Percentiles rank a stretch among this genome's conserved stretches.
phyloP scores from a whole-genome alignment of 2,329 filamentous ascomycete genomes.

The Dothidotthia symphoricarpi region DNA sequence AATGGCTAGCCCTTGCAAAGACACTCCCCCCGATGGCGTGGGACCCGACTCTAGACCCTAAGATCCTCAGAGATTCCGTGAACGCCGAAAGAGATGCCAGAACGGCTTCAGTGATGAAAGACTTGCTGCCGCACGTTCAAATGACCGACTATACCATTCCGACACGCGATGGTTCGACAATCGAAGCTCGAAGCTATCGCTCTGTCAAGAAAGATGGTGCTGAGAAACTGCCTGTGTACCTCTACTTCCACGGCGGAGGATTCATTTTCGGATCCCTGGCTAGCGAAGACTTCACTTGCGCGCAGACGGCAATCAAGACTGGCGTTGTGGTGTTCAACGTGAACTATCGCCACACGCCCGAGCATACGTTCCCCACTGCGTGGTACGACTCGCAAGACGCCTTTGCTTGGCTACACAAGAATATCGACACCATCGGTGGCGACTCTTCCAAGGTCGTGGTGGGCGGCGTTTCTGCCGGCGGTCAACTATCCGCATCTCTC shows the following conservation, averaged over 20 bases:
- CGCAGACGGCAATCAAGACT: slow-evolving; percentile 46
- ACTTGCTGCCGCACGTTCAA: slow-evolving; percentile 23
- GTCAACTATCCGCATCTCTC: slow-evolving; percentile 51
- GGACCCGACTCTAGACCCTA: slow-evolving; percentile 20
- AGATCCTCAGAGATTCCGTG: slow-evolving; percentile 14
- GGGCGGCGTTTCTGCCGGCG: slow-evolving; percentile 53
- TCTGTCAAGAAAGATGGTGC: slow-evolving; percentile 34
- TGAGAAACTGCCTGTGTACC: slow-evolving; percentile 49
- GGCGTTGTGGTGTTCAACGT: slow-evolving; percentile 53
- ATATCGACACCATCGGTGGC: slow-evolving; percentile 43
- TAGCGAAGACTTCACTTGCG: slow-evolving; percentile 55
- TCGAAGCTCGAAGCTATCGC: slow-evolving; percentile 52
- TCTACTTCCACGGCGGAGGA: slow-evolving; percentile 55
- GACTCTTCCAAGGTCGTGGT: slow-evolving; percentile 49
- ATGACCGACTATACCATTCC: slow-evolving; percentile 34
- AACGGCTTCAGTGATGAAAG: slow-evolving; percentile 19
- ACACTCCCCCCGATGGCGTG: slow-evolving; percentile 24
- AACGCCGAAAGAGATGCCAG: slow-evolving; percentile 24
- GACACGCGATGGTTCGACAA: slow-evolving; percentile 47
- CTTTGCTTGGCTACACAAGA: slow-evolving; percentile 54
- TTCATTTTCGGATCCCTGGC: slow-evolving; percentile 56
- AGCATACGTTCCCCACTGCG: slow-evolving; percentile 52
- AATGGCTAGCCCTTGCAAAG: slow-evolving; percentile 36
- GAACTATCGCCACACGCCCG: slow-evolving; percentile 60
- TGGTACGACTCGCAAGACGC: slow-evolving; percentile 57